Evolutionary conservation across 371 early-diverging fungal genomes (phyloP), one percentile per base, ranked within the genome.

Genomic region (Zopfochytrium polystomum): DNA sequence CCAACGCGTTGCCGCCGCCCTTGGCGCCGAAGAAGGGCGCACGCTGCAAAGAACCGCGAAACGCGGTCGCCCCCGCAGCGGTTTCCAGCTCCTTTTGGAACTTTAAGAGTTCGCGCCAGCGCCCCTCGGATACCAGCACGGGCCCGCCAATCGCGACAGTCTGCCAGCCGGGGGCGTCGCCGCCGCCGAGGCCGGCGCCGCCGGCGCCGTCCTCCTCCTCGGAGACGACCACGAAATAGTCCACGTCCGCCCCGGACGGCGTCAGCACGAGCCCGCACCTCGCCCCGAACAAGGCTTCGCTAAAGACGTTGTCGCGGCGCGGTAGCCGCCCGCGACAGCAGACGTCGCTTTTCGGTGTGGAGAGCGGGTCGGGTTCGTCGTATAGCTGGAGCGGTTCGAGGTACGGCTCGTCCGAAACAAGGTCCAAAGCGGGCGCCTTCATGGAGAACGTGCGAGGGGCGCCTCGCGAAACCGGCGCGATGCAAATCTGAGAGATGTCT

Each of bases 181-280:
- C 38, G 38, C 38, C 18, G 38, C 38, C 38, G 18, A 18, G 11
- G 7, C 38, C 38, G 38, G 18, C 38, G 11, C 7, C 38, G 11
- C 18, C 38, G 7, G 38, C 18, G 38, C 38, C 38, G 38, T 18
- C 38, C 38, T 38, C 38, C 7, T 7, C 7, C 38, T n/a, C 38
- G 15, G 44, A 9, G 3, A 55, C 56, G 3, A 55, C 56, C 42
- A 45, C 13, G 22, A 55, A 22, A 22, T 42, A 35, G 30, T 55
- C 56, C 29, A 55, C 27, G n/a, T 44, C 26, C 7, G 42, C n/a
- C 45, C 56, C 27, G 25, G 56, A 55, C 5, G 56, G 42, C 38
- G 23, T 44, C 25, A 55, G n/a, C 45, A 55, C 56, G 22, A 55
- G 27, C 23, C 44, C 11, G 29, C 38, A 55, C 6, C 44, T 25